phyloP scores from a whole-genome alignment of 2,329 filamentous ascomycete species.

The Escovopsis sp. region DNA sequence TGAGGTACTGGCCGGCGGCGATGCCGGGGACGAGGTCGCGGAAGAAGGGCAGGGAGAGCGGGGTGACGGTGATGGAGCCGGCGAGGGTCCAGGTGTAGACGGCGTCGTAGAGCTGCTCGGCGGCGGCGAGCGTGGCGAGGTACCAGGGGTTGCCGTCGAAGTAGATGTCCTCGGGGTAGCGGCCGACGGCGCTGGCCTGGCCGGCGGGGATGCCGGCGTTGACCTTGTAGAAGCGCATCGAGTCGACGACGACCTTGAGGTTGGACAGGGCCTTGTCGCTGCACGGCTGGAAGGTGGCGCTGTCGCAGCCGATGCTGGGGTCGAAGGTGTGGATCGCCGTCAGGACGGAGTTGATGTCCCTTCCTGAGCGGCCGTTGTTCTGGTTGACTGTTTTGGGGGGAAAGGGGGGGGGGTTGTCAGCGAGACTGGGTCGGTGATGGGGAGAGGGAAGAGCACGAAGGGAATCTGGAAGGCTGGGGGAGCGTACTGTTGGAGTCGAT shows the following conservation, averaged over 20 bases:
- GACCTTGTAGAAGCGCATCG: slow-evolving; percentile 57
- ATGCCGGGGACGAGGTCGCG: slow-evolving; percentile 44
- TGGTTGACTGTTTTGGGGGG: slow-evolving; percentile 31
- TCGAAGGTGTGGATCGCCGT: slow-evolving; percentile 57
- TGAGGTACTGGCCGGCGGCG: slow-evolving; percentile 46
- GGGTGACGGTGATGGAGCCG: slow-evolving; percentile 49
- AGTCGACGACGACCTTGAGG: slow-evolving; percentile 61
- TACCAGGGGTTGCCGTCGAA: slow-evolving; percentile 75
- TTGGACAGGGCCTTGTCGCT: slow-evolving; percentile 55
- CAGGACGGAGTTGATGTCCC: slow-evolving; percentile 58
- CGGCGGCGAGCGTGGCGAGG: slow-evolving; percentile 59
- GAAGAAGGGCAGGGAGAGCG: slow-evolving; percentile 58
- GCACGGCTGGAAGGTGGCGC: slow-evolving; percentile 65
- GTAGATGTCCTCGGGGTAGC: slow-evolving; percentile 61
- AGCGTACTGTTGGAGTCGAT: slow-evolving; percentile 48
- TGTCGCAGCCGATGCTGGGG: slow-evolving; percentile 48
- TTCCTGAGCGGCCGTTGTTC: slow-evolving; percentile 48
- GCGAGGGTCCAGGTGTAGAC: slow-evolving; percentile 53
- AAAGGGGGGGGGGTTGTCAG: not conserved
- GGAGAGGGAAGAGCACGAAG: not conserved
- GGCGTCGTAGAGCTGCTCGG: slow-evolving; percentile 67
- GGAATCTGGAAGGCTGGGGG: not conserved
- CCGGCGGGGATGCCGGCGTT: slow-evolving; percentile 51
- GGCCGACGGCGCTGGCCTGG: slow-evolving; percentile 45
- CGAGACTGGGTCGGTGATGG: not conserved